A percentile compares a stretch with the other conserved stretches of the same genome.
Evolutionary conservation across 2,329 filamentous ascomycete species (phyloP).

Genomic region (Exutisphaerella laricina): DNA sequence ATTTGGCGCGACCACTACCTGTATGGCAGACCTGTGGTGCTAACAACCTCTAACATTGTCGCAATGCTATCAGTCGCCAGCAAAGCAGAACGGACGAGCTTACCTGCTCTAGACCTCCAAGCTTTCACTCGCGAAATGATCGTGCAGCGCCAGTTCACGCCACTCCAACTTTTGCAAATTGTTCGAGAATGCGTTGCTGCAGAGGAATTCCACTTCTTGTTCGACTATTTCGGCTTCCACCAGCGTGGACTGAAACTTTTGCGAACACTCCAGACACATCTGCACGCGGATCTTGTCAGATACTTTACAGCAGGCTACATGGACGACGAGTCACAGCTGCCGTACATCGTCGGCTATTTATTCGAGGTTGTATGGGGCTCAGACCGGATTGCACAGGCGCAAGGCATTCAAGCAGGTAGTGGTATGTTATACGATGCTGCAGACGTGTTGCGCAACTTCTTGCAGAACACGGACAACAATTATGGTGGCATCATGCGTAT

Average conservation of each 20-base stretch:
- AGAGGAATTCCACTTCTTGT: conserved; percentile 13
- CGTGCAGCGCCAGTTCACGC: neutral
- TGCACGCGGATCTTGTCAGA: conserved; percentile 7
- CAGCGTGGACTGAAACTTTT: conserved; percentile 6
- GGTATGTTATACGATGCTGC: neutral
- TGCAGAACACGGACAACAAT: neutral
- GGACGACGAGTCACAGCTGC: conserved; percentile 9
- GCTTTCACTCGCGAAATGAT: neutral
- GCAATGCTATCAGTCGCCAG: too few relatives aligned
- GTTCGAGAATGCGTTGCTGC: conserved; percentile 11
- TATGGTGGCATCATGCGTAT: neutral
- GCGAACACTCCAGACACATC: conserved; percentile 1
- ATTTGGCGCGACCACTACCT: too few relatives aligned
- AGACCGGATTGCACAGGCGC: conserved; percentile 1
- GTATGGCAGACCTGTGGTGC: too few relatives aligned
- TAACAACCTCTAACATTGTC: too few relatives aligned
- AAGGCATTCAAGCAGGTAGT: conserved; percentile 22
- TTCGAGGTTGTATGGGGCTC: conserved; percentile 9
- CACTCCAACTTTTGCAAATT: conserved; percentile 5
- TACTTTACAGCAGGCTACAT: conserved; percentile 8
- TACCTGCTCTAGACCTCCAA: conserved; percentile 5
- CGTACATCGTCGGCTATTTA: conserved; percentile 9
- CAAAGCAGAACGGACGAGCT: too few relatives aligned
- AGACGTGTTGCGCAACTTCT: neutral
- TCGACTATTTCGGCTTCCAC: conserved; percentile 13